Evolutionary conservation across 352 stramenopile species (phyloP).

Genomic region (Globisporangium okanoganense): DNA sequence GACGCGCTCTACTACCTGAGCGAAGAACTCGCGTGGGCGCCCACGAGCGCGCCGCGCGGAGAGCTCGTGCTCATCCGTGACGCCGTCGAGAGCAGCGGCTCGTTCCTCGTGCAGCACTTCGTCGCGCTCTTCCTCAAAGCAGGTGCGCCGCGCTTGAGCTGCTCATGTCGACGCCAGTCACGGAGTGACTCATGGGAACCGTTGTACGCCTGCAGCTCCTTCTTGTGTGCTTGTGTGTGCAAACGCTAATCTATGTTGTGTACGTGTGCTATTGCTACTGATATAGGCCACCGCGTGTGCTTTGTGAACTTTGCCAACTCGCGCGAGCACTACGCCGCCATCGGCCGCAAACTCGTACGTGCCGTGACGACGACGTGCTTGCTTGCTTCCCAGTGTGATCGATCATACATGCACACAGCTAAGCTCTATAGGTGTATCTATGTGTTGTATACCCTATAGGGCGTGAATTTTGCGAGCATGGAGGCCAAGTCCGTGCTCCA

Average conservation of each 20-base stretch:
- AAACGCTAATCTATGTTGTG: background rate
- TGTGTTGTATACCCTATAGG: conserved; percentile 18
- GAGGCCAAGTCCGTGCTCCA: conserved; percentile 33
- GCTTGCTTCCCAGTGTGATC: too few relatives aligned
- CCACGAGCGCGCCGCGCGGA: conserved; percentile 38
- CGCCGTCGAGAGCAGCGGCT: conserved; percentile 41
- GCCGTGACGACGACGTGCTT: background rate
- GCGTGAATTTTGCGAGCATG: conserved; percentile 42
- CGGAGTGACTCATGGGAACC: too few relatives aligned
- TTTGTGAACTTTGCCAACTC: conserved; percentile 45
- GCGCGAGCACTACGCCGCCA: conserved; percentile 53
- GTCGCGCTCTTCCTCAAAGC: conserved; percentile 66
- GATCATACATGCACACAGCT: too few relatives aligned
- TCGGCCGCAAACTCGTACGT: conserved; percentile 65
- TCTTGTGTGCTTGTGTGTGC: background rate
- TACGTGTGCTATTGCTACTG: background rate
- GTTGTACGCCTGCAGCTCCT: too few relatives aligned
- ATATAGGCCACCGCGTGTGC: conserved; percentile 64
- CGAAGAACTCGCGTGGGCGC: conserved; percentile 51
- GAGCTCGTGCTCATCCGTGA: conserved; percentile 62
- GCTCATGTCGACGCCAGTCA: too few relatives aligned
- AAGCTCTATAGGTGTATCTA: too few relatives aligned
- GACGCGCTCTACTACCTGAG: conserved; percentile 50
- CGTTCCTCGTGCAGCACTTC: conserved; percentile 75
- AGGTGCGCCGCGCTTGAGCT: conserved; percentile 20